phyloP scores from a whole-genome alignment of 2,329 filamentous ascomycete species.

The Clonostachys rhizophaga region DNA sequence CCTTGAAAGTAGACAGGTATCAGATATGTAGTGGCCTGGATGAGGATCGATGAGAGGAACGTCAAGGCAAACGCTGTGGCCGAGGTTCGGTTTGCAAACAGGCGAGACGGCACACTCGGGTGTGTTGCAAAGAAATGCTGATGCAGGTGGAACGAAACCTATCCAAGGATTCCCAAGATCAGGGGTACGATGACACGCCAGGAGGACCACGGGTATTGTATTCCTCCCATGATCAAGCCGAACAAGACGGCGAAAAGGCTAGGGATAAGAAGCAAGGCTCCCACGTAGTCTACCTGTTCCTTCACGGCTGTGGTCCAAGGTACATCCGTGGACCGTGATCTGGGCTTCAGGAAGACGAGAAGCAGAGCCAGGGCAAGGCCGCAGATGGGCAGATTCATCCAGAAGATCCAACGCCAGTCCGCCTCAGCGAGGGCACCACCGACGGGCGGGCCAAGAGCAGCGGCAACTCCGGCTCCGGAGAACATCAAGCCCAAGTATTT shows the following conservation, averaged over 20 bases:
- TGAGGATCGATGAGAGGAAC: conserved; percentile 10
- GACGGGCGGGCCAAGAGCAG: conserved; percentile 16
- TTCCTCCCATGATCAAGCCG: conserved; percentile 11
- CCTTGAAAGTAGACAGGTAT: conserved; percentile 41
- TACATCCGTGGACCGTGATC: no score
- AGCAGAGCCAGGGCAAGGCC: conserved; percentile 7
- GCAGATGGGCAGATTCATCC: conserved; percentile 25
- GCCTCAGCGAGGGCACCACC: conserved; percentile 9
- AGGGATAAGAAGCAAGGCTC: conserved; percentile 29
- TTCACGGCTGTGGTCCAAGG: no score
- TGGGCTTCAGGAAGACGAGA: no score
- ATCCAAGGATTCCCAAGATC: conserved; percentile 26
- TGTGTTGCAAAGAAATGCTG: conserved; percentile 7
- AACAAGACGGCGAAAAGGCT: conserved; percentile 14
- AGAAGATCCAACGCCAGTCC: conserved; percentile 21
- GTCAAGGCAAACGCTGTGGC: conserved; percentile 13
- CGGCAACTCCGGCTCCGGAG: no score
- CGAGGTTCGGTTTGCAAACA: conserved; percentile 13
- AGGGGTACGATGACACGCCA: conserved; percentile 17
- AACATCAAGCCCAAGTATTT: conserved; percentile 28
- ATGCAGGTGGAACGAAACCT: conserved; percentile 17
- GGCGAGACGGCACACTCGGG: conserved; percentile 7
- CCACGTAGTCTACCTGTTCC: conserved; percentile 26
- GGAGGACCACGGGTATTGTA: conserved; percentile 24
- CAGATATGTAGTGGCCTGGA: conserved; percentile 32